Conservation (phyloP, 345 rosid species). For the Salix arbutifolia region DNA sequence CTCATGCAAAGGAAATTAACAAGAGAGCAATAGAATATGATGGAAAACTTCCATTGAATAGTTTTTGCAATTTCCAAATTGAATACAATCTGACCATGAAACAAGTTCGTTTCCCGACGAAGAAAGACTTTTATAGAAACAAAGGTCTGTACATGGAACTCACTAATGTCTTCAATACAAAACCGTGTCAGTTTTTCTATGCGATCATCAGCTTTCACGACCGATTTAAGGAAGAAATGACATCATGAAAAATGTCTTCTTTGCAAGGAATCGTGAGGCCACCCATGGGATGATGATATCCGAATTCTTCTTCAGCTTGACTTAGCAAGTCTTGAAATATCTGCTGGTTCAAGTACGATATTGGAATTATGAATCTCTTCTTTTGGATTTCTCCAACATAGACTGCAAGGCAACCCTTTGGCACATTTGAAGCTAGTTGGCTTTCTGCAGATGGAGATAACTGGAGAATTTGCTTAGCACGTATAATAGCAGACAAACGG, state of each 20-base stretch:
- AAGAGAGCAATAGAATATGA: background rate
- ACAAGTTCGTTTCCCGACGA: background rate
- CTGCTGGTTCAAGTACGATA: conserved; percentile 38
- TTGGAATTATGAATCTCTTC: conserved; percentile 36
- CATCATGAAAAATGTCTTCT: conserved; percentile 18
- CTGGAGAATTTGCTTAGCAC: background rate
- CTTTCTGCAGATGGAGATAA: background rate
- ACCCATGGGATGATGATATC: conserved; percentile 21
- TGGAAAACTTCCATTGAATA: background rate
- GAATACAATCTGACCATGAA: background rate
- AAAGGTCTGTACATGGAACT: background rate
- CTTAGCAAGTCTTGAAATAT: conserved; percentile 32
- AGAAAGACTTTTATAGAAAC: background rate
- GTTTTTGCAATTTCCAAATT: background rate
- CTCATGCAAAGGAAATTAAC: background rate
- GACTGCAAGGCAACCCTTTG: conserved; percentile 25
- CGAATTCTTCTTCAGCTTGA: conserved; percentile 33
- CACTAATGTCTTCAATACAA: background rate
- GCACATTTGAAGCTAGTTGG: conserved; percentile 9
- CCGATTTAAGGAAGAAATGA: conserved; percentile 4
- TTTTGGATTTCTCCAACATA: conserved; percentile 28
- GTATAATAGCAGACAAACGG: background rate
- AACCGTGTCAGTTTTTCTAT: background rate
- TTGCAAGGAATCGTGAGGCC: conserved; percentile 24
- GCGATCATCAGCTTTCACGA: background rate